Base-by-base conservation (phyloP, 73 alveolate species). In the Paraurostyla sp. region DNA sequence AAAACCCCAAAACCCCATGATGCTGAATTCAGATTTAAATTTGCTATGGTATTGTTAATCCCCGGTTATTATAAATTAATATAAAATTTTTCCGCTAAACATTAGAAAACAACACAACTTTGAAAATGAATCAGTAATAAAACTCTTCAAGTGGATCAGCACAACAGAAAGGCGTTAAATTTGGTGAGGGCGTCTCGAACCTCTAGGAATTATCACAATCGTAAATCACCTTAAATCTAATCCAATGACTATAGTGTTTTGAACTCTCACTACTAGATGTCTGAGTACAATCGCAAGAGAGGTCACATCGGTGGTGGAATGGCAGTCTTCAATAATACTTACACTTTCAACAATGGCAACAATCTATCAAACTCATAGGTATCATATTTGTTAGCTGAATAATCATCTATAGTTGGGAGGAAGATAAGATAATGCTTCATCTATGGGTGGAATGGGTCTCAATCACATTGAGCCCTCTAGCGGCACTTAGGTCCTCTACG, bases 401-500 rank as follows among this genome's bases (percentile, higher is more conserved):
- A n/a, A n/a, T n/a, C n/a, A n/a, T n/a, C n/a, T n/a, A n/a, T n/a
- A n/a, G n/a, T n/a, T n/a, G n/a, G n/a, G n/a, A n/a, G n/a, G n/a
- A n/a, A 23, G 71, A 43, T 78, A 54, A 54, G 60, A 51, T 54
- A 6, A 29, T 1, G 59, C 58, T 4, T 49, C 89, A 7, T 78
- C 89, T 11, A 78, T 62, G 22, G 46, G 46, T 23, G 52, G 49
- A 78, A 46, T 52, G 58, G 89, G 80, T 9, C 9, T 73, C 41
- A 50, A 45, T 45, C 38, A 29, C 41, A 29, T 51, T 16, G 89
- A 78, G 32, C 45, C 76, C 18, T 78, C 89, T 0, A 78, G 89
- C 68, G 46, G 46, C 60, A 92, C 94, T 51, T 92, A 94, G 86
- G 98, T 97, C 32, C 87, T 95, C 85, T 97, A 97, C 97, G 99